Conservation (phyloP, 2,329 filamentous ascomycete genomes). For the Colletotrichum scovillei region DNA sequence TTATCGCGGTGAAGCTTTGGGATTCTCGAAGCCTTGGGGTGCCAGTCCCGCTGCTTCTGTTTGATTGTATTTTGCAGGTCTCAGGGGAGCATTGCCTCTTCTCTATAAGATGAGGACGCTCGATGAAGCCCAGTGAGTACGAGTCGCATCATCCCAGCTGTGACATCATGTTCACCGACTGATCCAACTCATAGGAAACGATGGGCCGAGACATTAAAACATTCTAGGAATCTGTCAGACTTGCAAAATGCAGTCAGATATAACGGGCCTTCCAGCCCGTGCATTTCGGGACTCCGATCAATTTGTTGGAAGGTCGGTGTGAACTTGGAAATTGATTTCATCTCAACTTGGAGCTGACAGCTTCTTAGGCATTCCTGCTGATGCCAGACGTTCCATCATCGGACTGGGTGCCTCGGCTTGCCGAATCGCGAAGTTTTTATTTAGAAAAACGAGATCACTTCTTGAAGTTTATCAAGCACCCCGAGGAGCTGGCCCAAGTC, state of each 20-base stretch:
- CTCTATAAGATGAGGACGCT: constrained; percentile 22
- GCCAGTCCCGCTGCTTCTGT: constrained; percentile 4
- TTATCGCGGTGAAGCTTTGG: constrained; percentile 3
- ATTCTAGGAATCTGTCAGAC: constrained; percentile 68
- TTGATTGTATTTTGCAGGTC: background rate
- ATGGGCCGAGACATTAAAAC: constrained; percentile 74
- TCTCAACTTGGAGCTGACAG: constrained; percentile 30
- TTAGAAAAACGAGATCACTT: constrained; percentile 77
- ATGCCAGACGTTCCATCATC: constrained; percentile 74
- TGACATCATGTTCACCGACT: constrained; percentile 37
- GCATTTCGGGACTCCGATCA: constrained; percentile 80
- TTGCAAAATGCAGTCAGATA: constrained; percentile 73
- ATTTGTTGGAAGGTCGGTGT: constrained; percentile 88
- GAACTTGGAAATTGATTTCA: background rate
- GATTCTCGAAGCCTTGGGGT: constrained; percentile 20
- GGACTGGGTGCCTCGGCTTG: constrained; percentile 76
- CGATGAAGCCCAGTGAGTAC: constrained; percentile 34
- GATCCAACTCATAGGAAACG: constrained; percentile 60
- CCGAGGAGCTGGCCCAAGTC: constrained; percentile 78
- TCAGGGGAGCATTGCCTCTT: constrained; percentile 6
- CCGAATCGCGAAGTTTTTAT: constrained; percentile 80
- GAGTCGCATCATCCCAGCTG: constrained; percentile 14
- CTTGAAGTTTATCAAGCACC: constrained; percentile 84
- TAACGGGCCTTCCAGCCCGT: constrained; percentile 70
- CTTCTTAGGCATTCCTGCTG: constrained; percentile 78